These are phyloP conservation scores for Trichoderma koningii DNA, from an alignment of 2,329 filamentous ascomycete species.

Conservation along the genomic window DNA sequence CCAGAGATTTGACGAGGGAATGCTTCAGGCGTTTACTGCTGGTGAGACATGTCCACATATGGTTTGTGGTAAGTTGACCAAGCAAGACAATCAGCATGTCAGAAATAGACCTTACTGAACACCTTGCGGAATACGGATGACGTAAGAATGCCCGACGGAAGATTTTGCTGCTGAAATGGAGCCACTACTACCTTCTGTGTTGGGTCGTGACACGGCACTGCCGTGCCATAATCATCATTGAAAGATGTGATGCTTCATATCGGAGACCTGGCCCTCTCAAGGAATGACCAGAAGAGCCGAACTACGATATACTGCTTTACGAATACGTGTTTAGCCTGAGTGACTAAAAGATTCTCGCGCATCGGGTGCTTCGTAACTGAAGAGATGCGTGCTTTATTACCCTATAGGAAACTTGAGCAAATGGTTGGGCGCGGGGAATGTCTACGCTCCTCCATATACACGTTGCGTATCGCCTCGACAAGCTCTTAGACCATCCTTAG, in stretches of 20 bases:
- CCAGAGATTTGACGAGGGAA: too few relatives aligned
- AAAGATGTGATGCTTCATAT: neutral
- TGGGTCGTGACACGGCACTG: neutral
- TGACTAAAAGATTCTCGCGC: neutral
- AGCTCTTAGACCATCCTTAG: too few relatives aligned
- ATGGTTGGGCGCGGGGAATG: too few relatives aligned
- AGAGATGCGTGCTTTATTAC: neutral
- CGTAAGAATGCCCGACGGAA: constrained; percentile 1
- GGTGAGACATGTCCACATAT: too few relatives aligned
- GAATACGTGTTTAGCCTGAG: neutral
- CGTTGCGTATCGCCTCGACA: too few relatives aligned
- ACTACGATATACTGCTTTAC: neutral
- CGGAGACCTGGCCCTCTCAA: too few relatives aligned
- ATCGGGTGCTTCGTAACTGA: neutral
- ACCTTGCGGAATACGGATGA: neutral
- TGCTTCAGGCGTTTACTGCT: too few relatives aligned
- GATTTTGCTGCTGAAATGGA: neutral
- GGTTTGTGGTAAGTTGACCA: too few relatives aligned
- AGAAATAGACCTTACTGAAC: too few relatives aligned
- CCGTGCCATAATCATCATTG: too few relatives aligned
- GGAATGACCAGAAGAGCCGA: neutral
- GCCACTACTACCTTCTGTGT: neutral
- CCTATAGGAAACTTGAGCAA: neutral
- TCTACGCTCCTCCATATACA: too few relatives aligned
- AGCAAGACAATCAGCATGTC: too few relatives aligned